Base-by-base conservation (phyloP, 495 filamentous ascomycete species). In the Penicillium waksmanii region DNA sequence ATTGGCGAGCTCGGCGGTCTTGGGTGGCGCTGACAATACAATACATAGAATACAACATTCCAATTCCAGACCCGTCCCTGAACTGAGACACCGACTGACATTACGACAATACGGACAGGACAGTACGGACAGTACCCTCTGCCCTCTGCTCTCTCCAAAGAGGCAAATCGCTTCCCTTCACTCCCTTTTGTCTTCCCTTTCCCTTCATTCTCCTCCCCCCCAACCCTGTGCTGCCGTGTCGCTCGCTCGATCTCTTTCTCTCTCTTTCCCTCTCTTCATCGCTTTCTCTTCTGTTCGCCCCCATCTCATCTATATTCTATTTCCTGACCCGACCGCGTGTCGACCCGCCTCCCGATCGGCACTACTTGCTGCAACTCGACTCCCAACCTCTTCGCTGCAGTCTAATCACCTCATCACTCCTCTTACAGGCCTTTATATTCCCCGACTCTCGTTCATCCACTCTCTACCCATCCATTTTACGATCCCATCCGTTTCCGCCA, bases 291-390 rank as follows among this genome's bases (percentile, higher is more conserved):
- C 43, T 7, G 5, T 10, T 11, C 43, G 9, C 43, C 5, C 17
- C 43, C 15, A 21, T 10, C 43, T 46, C 43, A 17, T 10, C n/a
- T 17, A 19, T 46, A 31, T 19, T 46, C 18, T 17, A 46, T 21
- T n/a, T 19, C 46, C 18, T 23, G 3, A 13, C 23, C 46, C 46
- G 21, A 27, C 6, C 10, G 23, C 46, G 46, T 27, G 19, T 48
- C 11, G 46, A 48, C 46, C 46, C 46, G 46, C 46, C 46, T 48
- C 46, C 46, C 46, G 46, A 48, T 48, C 46, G 19, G 21, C 46
- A 48, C 46, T 48, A 48, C 18, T 44, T 44, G 42, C 42, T 48
- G 46, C 46, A 46, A 7, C 11, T 25, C 21, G 21, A 48, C 21
- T 27, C 46, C 46, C 46, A 48, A 27, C 46, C 46, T 27, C 46